phyloP scores from a whole-genome alignment of 202 grass and related monocot genomes.

The Zizania palustris region DNA sequence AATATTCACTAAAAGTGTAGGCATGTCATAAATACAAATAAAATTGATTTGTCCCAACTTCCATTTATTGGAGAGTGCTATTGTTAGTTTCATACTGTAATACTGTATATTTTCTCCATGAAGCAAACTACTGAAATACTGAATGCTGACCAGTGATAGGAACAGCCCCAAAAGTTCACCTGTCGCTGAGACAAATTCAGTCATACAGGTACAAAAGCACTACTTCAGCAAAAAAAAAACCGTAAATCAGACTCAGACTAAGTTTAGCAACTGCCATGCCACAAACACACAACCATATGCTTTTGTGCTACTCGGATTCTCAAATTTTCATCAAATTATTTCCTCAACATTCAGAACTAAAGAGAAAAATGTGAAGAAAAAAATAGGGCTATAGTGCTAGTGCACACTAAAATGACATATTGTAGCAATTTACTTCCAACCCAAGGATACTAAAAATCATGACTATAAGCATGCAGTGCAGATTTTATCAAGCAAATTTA shows the following conservation, averaged over 20 bases:
- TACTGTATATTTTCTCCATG: background rate
- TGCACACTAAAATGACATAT: background rate
- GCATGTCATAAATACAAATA: background rate
- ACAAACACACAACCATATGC: background rate
- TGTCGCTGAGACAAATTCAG: background rate
- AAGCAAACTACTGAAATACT: constrained; percentile 29
- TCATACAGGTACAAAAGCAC: background rate
- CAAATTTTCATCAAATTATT: background rate
- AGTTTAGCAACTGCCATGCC: background rate
- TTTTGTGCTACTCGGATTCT: background rate
- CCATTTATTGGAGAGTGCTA: background rate
- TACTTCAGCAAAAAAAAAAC: background rate
- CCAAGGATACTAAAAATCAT: background rate
- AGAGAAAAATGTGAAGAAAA: background rate
- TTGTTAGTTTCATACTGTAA: background rate
- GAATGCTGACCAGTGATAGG: background rate
- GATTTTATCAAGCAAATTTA: background rate
- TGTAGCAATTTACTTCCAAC: constrained; percentile 18
- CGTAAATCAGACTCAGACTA: background rate
- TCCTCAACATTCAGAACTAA: background rate
- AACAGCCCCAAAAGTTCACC: background rate
- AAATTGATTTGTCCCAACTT: background rate
- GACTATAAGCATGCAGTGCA: background rate
- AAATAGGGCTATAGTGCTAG: background rate
- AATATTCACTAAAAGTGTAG: background rate